Conservation (phyloP, 345 rosid species). For the Orychophragmus violaceus region DNA sequence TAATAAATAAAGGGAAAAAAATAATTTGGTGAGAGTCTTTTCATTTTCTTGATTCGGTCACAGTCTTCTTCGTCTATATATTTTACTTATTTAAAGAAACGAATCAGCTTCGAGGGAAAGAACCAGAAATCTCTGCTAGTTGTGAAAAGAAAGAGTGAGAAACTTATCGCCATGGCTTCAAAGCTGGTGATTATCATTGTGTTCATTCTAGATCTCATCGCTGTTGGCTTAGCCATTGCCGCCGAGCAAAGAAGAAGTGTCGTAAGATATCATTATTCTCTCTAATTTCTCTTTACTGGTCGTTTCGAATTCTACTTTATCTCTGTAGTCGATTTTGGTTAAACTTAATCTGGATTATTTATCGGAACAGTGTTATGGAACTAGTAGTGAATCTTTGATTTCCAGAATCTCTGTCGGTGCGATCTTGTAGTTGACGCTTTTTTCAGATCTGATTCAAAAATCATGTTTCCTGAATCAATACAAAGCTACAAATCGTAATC, state of each 20-base stretch:
- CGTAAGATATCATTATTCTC: conserved; percentile 39
- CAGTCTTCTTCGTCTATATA: too few relatives aligned
- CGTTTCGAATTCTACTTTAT: background rate
- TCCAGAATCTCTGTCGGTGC: conserved; percentile 11
- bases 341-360: background rate
- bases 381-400: too few relatives aligned
- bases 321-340: background rate
- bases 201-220: conserved; percentile 73
- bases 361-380: background rate
- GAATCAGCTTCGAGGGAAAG: too few relatives aligned
- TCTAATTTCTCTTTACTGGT: background rate
- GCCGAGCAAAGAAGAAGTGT: conserved; percentile 96
- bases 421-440: background rate
- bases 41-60: too few relatives aligned
- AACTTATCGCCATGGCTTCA: conserved; percentile 87
- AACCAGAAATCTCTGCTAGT: too few relatives aligned
- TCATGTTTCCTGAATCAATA: too few relatives aligned
- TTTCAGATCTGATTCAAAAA: conserved; percentile 19
- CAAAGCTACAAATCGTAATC: too few relatives aligned
- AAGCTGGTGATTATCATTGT: conserved; percentile 61
- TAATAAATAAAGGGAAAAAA: too few relatives aligned
- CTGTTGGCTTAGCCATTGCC: conserved; percentile 88
- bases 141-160: too few relatives aligned
- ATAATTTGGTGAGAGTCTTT: too few relatives aligned
- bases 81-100: too few relatives aligned